Conservation (phyloP, 768 basidiomycete genomes). For the Gelatoporia subvermispora region DNA sequence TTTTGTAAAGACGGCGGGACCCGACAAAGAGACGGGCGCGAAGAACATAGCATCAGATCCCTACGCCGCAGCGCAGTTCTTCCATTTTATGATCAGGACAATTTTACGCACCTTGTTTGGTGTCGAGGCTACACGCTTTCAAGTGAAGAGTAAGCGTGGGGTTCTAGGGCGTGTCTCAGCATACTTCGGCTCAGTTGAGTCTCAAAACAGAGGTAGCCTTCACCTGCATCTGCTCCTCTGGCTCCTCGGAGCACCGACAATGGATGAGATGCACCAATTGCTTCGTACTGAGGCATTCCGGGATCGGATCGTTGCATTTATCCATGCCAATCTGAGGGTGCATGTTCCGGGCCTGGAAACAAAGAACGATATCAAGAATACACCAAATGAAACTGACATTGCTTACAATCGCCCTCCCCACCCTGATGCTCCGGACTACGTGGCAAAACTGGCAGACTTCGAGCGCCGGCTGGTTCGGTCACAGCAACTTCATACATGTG, state of each 20-base stretch:
- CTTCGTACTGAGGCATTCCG: constrained; percentile 26
- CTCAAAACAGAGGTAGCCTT: constrained; percentile 37
- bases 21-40: constrained; percentile 14
- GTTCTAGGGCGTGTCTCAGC: constrained; percentile 28
- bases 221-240: constrained; percentile 38
- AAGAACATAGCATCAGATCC: constrained; percentile 33
- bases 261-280: constrained; percentile 21
- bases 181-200: constrained; percentile 35
- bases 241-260: constrained; percentile 28
- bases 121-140: constrained; percentile 17
- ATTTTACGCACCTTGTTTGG: constrained; percentile 32
- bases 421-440: constrained; percentile 24
- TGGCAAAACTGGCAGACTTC: neutral
- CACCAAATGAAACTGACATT: constrained; percentile 21
- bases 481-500: constrained; percentile 20
- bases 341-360: constrained; percentile 22
- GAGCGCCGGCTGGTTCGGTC: constrained; percentile 14
- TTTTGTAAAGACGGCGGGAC: constrained; percentile 25
- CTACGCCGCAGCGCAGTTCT: constrained; percentile 38
- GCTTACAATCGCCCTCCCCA: constrained; percentile 31
- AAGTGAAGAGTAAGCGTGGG: constrained; percentile 21
- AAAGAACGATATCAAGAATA: constrained; percentile 16
- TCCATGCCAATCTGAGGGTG: constrained; percentile 28
- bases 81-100: constrained; percentile 28
- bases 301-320: constrained; percentile 22